Conservation (phyloP, 2,329 filamentous ascomycete species). For the Lasiodiplodia gonubiensis region DNA sequence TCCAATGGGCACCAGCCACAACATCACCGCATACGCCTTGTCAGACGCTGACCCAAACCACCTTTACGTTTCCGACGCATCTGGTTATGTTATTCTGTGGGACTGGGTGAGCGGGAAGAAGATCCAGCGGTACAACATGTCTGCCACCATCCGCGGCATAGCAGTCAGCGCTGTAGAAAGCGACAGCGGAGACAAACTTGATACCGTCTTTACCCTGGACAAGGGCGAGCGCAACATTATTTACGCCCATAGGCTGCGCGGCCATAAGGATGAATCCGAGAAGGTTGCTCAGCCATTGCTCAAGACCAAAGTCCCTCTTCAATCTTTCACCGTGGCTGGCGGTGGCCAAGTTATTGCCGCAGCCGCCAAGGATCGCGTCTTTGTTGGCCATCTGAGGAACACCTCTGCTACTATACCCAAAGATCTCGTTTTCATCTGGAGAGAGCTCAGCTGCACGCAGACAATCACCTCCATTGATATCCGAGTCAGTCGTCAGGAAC, state of each 20-base stretch:
- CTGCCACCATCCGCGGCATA: constrained; percentile 44
- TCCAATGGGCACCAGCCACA: constrained; percentile 55
- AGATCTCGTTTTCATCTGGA: constrained; percentile 57
- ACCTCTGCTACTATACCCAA: constrained; percentile 43
- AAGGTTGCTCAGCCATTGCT: constrained; percentile 35
- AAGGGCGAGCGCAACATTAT: constrained; percentile 38
- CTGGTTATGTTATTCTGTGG: constrained; percentile 61
- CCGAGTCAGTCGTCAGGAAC: constrained; percentile 46
- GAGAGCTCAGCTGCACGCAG: constrained; percentile 63
- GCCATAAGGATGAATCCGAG: constrained; percentile 19
- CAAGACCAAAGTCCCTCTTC: constrained; percentile 46
- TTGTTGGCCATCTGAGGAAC: constrained; percentile 62
- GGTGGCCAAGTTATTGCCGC: constrained; percentile 66
- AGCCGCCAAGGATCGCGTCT: constrained; percentile 59
- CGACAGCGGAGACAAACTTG: constrained; percentile 30
- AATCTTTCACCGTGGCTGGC: constrained; percentile 52
- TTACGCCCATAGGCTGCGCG: constrained; percentile 25
- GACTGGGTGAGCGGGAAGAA: constrained; percentile 60
- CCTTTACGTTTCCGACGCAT: constrained; percentile 60
- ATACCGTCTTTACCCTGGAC: constrained; percentile 49
- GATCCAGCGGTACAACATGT: constrained; percentile 51
- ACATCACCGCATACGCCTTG: constrained; percentile 58
- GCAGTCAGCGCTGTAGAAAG: constrained; percentile 40
- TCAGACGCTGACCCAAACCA: constrained; percentile 58
- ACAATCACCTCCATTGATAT: constrained; percentile 56